A percentile compares a stretch with the other conserved stretches of the same genome.
These are phyloP conservation scores for Chaetomium olivaceum DNA, from an alignment of 2,329 filamentous ascomycete species.

Conservation along the genomic window DNA sequence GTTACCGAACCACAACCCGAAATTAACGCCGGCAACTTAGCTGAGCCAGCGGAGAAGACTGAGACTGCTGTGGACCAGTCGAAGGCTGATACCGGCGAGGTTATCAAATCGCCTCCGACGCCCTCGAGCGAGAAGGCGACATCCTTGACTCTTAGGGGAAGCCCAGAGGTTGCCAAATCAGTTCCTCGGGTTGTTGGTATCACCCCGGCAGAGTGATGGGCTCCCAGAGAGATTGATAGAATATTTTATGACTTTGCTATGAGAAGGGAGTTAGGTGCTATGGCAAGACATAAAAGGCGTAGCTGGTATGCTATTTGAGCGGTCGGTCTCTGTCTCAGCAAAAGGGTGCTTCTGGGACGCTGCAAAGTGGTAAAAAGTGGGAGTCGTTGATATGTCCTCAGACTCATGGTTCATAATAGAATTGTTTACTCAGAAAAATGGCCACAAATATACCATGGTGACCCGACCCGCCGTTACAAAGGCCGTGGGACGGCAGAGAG, in stretches of 20 bases:
- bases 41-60: conserved; percentile 8
- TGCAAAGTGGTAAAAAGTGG: conserved; percentile 14
- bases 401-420: conserved; percentile 17
- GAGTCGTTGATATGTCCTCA: conserved; percentile 8
- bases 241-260: conserved; percentile 7
- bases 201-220: conserved; percentile 23
- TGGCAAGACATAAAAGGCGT: conserved; percentile 19
- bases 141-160: conserved; percentile 60
- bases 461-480: too few species aligned
- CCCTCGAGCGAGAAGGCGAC: conserved; percentile 38
- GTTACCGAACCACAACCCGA: neutral
- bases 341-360: neutral
- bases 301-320: conserved; percentile 1
- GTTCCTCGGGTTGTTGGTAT: conserved; percentile 39
- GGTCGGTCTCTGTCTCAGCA: neutral
- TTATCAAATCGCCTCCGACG: conserved; percentile 35
- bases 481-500: too few species aligned
- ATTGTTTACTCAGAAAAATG: neutral
- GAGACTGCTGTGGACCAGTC: conserved; percentile 15
- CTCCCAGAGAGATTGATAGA: neutral
- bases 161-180: conserved; percentile 57
- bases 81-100: conserved; percentile 16
- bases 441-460: neutral
- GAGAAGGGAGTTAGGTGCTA: conserved; percentile 25
- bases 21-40: neutral